These are phyloP conservation scores for Pythium sukuiense DNA, from an alignment of 352 stramenopile species.

Conservation along the genomic window DNA sequence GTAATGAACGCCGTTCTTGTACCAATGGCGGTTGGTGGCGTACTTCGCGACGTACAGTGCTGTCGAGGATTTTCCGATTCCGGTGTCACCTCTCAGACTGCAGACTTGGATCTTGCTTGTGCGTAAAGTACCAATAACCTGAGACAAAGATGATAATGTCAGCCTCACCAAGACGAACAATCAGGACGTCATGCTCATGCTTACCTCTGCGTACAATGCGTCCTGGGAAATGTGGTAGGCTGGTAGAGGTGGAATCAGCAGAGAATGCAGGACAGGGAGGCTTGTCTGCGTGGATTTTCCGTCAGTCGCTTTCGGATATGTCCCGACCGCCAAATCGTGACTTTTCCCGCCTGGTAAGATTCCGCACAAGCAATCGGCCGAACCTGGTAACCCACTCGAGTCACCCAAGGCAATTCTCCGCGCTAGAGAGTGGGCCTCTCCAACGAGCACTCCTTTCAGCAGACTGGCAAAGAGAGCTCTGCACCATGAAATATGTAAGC, in stretches of 20 bases:
- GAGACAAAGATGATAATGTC: too few relatives aligned
- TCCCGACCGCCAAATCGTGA: slow-evolving; percentile 30
- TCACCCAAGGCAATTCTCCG: slow-evolving; percentile 17
- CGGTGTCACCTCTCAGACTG: slow-evolving; percentile 42
- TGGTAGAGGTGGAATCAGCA: slow-evolving; percentile 59
- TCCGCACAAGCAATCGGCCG: slow-evolving; percentile 20
- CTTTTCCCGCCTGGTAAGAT: slow-evolving; percentile 25
- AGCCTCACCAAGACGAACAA: too few relatives aligned
- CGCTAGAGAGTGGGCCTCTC: slow-evolving; percentile 29
- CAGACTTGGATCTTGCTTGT: slow-evolving; percentile 40
- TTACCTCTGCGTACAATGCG: slow-evolving; percentile 44
- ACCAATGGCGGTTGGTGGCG: slow-evolving; percentile 38
- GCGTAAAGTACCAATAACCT: slow-evolving; percentile 26
- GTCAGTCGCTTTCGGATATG: slow-evolving; percentile 10
- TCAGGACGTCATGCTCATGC: not conserved
- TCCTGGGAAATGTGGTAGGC: slow-evolving; percentile 58
- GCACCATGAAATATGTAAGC: not conserved
- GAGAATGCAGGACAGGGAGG: slow-evolving; percentile 38
- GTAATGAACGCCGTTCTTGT: slow-evolving; percentile 57
- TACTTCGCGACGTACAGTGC: slow-evolving; percentile 57
- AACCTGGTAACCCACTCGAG: not conserved
- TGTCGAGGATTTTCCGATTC: slow-evolving; percentile 63
- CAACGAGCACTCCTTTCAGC: slow-evolving; percentile 40
- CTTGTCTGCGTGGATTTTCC: slow-evolving; percentile 19
- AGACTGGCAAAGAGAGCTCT: slow-evolving; percentile 49